Evolutionary conservation across 805 yeast genomes (phyloP), one percentile per base, ranked within the genome.

Genomic region (Candida insectorum): DNA sequence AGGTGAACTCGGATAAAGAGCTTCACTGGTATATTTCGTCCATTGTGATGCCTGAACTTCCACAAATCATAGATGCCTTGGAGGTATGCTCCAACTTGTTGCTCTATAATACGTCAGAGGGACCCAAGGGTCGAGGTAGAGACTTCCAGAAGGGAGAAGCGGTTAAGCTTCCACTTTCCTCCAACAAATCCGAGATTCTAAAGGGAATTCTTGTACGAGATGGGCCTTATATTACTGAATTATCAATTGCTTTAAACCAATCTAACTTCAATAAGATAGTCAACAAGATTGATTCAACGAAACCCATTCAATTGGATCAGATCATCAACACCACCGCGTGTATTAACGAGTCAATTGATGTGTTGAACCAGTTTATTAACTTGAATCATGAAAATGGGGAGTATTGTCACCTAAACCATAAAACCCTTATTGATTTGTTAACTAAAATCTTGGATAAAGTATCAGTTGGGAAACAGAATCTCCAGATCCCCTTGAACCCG

Each of bases 191-290:
- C 36, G 82, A 78, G 37, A 56, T 65, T 3, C 54, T 81, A 11
- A 79, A 79, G 39, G 91, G 91, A 0, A 65, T 77, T 1, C 52
- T 81, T 0, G 72, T 75, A 0, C 54, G 89, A 31, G 69, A 65
- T 33, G 79, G 81, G 5, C 66, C 71, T 9, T 69, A 69, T 40
- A 60, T 82, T 4, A 62, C 71, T 1, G 73, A 72, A 19, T 51
- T 81, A 40, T 68, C 66, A 33, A 69, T 58, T 36, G 48, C 47
- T 31, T 51, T 71, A 34, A 68, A 62, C 43, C 75, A 67, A 47
- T 71, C 58, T 35, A 56, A 51, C 37, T 59, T 62, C 41, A 65
- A 52, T 43, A 53, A 61, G 39, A 51, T 51, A 36, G 45, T 73
- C 16, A 44, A 51, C 39, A 30, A 48, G 37, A 34, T 65, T 14